A percentile compares a stretch with the other conserved stretches of the same genome.
These are phyloP conservation scores for Stenogyne calaminthoides DNA, from an alignment of 305 asterid species.

Conservation along the genomic window DNA sequence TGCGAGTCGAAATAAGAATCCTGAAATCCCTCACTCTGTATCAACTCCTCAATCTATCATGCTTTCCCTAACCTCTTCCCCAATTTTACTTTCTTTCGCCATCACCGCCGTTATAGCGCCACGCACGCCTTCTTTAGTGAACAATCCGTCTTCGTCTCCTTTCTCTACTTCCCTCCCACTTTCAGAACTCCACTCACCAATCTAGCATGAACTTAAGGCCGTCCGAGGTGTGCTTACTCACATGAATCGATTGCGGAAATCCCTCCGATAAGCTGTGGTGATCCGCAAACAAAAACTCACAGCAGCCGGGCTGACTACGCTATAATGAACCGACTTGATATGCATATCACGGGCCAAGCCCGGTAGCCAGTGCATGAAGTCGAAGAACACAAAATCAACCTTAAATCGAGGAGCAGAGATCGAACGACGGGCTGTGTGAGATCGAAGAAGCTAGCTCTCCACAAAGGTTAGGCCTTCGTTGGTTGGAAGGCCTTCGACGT, in stretches of 20 bases:
- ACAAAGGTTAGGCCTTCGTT: constrained; percentile 39
- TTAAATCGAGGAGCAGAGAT: constrained; percentile 31
- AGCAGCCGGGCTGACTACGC: constrained; percentile 35
- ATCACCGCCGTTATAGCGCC: no score
- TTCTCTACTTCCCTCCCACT: constrained; percentile 53
- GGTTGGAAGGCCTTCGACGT: constrained; percentile 50
- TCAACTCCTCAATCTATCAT: no score
- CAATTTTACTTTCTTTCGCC: no score
- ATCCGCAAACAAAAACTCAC: constrained; percentile 30
- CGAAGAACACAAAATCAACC: constrained; percentile 45
- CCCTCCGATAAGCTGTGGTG: no score
- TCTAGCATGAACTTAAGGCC: constrained; percentile 33
- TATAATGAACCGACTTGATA: constrained; percentile 35
- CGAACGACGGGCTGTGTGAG: constrained; percentile 36
- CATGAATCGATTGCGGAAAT: constrained; percentile 28
- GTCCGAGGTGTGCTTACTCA: constrained; percentile 23
- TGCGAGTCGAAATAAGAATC: no score
- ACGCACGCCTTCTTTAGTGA: no score
- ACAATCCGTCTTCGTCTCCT: no score
- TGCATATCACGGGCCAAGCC: constrained; percentile 33
- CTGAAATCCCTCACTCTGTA: no score
- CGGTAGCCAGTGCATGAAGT: constrained; percentile 50
- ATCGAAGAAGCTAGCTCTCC: constrained; percentile 34
- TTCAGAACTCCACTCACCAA: constrained; percentile 42
- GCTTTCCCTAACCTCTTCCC: no score